These are phyloP conservation scores for Fusarium tricinctum DNA, from an alignment of 2,329 filamentous ascomycete species.

Conservation along the genomic window DNA sequence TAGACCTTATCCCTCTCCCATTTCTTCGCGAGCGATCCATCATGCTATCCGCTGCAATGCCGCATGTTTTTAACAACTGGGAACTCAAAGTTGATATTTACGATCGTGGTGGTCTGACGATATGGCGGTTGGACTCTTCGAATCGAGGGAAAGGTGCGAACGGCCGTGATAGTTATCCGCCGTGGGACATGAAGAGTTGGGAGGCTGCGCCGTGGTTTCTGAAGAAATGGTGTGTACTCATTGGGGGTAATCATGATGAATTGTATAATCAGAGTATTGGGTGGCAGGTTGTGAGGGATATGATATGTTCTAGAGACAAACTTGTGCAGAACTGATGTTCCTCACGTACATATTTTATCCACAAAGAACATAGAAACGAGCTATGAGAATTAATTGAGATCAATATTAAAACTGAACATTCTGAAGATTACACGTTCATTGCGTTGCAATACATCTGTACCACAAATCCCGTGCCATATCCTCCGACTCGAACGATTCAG, in stretches of 20 bases:
- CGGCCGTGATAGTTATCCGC: constrained; percentile 24
- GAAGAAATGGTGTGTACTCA: constrained; percentile 45
- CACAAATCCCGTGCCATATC: constrained; percentile 12
- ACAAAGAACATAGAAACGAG: no score
- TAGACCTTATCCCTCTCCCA: constrained; percentile 48
- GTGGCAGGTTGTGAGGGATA: constrained; percentile 40
- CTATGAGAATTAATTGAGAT: no score
- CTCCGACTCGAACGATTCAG: constrained; percentile 4
- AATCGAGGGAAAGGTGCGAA: background rate
- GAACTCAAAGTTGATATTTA: constrained; percentile 50
- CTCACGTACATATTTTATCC: no score
- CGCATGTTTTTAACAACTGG: constrained; percentile 38
- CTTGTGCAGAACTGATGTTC: background rate
- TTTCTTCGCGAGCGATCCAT: constrained; percentile 48
- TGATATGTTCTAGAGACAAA: constrained; percentile 13
- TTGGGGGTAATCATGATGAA: constrained; percentile 38
- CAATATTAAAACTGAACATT: no score
- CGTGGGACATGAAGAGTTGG: constrained; percentile 50
- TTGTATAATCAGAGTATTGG: constrained; percentile 43
- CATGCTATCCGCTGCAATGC: constrained; percentile 44
- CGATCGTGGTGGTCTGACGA: constrained; percentile 34
- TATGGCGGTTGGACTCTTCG: constrained; percentile 29
- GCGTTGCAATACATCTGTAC: constrained; percentile 7
- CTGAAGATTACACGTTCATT: no score
- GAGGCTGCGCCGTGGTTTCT: constrained; percentile 51